Base-by-base conservation (phyloP, 1,139 yeast genomes). In the Diutina scorzettiae region DNA sequence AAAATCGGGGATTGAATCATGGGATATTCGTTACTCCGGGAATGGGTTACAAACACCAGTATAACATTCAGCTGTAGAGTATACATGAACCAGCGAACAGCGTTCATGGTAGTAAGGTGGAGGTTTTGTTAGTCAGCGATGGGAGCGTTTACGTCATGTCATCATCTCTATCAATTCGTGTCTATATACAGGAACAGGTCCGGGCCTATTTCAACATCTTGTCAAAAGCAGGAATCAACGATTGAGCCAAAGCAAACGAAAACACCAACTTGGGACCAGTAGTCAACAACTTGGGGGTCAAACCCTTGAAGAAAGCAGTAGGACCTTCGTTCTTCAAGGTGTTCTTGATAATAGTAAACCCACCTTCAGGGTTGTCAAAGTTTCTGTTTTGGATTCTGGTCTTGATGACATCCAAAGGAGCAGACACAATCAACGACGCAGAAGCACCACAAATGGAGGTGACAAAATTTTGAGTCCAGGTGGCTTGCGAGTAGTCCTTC, bases 401-500 rank as follows among this genome's bases (percentile, higher is more conserved):
- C 74, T 91, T 91, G 64, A 91, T 91, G 48, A 91, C 99, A 59
- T 91, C 99, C 57, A 91, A 74, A 44, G 99, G 99, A 44, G 98
- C 99, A 53, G 95, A 82, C 30, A 91, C 97, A 59, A 91, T 84
- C 63, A 91, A 75, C 21, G 97, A 89, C 29, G 98, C 95, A 46
- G 95, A 84, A 27, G 99, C 99, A 62, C 99, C 99, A 55, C 82
- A 81, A 53, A 89, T 87, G n/a, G 98, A 91, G 25, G 97, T 84
- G 48, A 91, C 73, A 57, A 91, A 89, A 70, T 91, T 91, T 66
- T 91, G 97, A 43, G 76, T 53, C 97, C 97, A 91, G 28, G 97
- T 83, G 42, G 98, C 98, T 51, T 77, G 63, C 30, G 87, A 71
- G 69, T 91, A 87, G 66, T 91, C 98, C 52, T 71, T 59, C 55